phyloP scores from a whole-genome alignment of 805 yeast species.

The Lipomyces orientalis region DNA sequence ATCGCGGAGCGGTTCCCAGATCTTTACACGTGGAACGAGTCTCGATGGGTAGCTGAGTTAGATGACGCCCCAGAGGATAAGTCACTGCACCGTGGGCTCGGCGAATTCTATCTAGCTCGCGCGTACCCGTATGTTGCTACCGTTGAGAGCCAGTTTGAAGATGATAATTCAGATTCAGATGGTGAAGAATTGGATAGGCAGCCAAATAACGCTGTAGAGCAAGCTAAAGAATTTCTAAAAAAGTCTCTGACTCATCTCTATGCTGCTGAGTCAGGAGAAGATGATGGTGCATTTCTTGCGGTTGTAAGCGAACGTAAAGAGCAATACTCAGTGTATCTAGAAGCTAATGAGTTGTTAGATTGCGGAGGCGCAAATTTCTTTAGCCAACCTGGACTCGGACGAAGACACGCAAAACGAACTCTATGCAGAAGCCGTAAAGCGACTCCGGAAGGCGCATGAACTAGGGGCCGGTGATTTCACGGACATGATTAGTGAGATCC shows the following conservation, averaged over 20 bases:
- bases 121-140: constrained; percentile 43
- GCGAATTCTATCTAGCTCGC: constrained; percentile 42
- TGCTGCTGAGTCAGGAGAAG: constrained; percentile 2
- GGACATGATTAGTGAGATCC: constrained; percentile 46
- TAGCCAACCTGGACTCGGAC: constrained; percentile 73
- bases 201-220: neutral
- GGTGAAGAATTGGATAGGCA: constrained; percentile 27
- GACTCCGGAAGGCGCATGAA: constrained; percentile 73
- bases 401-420: constrained; percentile 72
- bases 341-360: constrained; percentile 48
- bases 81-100: constrained; percentile 39
- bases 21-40: constrained; percentile 30
- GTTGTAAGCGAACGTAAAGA: constrained; percentile 12
- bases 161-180: constrained; percentile 27
- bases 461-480: constrained; percentile 47
- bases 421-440: constrained; percentile 72
- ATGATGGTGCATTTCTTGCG: constrained; percentile 19
- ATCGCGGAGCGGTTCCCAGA: constrained; percentile 29
- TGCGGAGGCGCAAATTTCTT: constrained; percentile 83
- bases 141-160: constrained; percentile 42
- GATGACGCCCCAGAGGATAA: neutral
- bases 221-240: constrained; percentile 15
- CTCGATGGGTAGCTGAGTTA: constrained; percentile 1
- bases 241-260: constrained; percentile 17
- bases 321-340: neutral